phyloP scores from a whole-genome alignment of 106 monocot genomes.

The Platanthera guangdongensis region DNA sequence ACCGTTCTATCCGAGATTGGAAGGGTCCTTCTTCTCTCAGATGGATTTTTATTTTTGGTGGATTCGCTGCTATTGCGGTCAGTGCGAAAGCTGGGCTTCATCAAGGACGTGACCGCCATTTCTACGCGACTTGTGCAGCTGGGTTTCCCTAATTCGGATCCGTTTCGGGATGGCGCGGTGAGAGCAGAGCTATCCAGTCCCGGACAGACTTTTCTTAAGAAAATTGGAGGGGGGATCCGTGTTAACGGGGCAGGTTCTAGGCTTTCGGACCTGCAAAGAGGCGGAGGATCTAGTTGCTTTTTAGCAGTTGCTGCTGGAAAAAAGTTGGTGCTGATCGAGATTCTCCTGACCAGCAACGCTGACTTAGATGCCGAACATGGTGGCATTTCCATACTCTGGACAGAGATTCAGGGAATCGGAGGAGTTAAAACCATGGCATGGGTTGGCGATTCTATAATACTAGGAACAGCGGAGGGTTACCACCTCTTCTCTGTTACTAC shows the following conservation, averaged over 20 bases:
- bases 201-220: constrained; percentile 39
- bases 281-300: constrained; percentile 33
- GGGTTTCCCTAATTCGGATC: constrained; percentile 19
- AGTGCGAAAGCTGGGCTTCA: constrained; percentile 28
- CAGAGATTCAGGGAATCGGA: constrained; percentile 64
- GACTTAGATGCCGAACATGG: constrained; percentile 24
- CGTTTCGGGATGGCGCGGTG: constrained; percentile 23
- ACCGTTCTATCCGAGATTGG: constrained; percentile 44
- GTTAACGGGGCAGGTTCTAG: constrained; percentile 37
- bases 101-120: constrained; percentile 48
- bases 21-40: constrained; percentile 48
- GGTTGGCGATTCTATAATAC: constrained; percentile 71
- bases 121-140: constrained; percentile 33
- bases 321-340: constrained; percentile 56
- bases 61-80: constrained; percentile 43
- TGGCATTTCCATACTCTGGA: constrained; percentile 37
- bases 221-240: constrained; percentile 28
- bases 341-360: constrained; percentile 15
- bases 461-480: constrained; percentile 62
- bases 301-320: constrained; percentile 36
- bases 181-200: constrained; percentile 21
- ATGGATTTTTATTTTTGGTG: constrained; percentile 47
- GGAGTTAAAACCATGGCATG: constrained; percentile 63
- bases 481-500: constrained; percentile 28
- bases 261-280: constrained; percentile 20